Percentiles rank a stretch among this genome's conserved stretches.
These are phyloP conservation scores for Tetrapisispora iriomotensis DNA, from an alignment of 805 yeast genomes.

Conservation along the genomic window DNA sequence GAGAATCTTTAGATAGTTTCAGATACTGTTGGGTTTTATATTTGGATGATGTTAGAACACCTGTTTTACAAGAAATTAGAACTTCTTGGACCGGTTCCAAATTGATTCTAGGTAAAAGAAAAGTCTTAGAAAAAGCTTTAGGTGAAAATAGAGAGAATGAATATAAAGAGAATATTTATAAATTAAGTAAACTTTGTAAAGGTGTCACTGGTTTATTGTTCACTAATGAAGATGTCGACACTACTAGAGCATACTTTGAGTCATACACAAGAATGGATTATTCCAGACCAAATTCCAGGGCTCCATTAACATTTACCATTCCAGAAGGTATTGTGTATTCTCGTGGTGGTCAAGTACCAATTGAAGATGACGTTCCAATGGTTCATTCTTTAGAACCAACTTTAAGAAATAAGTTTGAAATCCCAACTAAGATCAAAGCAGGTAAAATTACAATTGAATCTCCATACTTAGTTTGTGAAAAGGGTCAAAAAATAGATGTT, in stretches of 20 bases:
- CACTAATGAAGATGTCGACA: conserved; percentile 79
- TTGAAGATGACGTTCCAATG: conserved; percentile 93
- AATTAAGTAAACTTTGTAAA: conserved; percentile 48
- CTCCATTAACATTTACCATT: conserved; percentile 74
- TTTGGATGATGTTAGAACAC: conserved; percentile 89
- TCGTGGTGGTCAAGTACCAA: conserved; percentile 86
- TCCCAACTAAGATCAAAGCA: conserved; percentile 81
- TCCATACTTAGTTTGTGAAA: conserved; percentile 69
- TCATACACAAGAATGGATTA: conserved; percentile 72
- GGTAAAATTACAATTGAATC: conserved; percentile 77
- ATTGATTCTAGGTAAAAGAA: conserved; percentile 81
- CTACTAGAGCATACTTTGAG: conserved; percentile 81
- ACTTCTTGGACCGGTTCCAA: conserved; percentile 88
- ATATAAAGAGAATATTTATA: conserved; percentile 72
- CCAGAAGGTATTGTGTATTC: conserved; percentile 91
- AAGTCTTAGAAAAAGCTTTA: conserved; percentile 84
- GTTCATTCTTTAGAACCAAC: conserved; percentile 93
- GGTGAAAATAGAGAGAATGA: conserved; percentile 86
- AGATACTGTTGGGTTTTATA: conserved; percentile 77
- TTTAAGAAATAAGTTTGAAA: conserved; percentile 74
- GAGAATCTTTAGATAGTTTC: conserved; percentile 67
- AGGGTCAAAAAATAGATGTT: conserved; percentile 77
- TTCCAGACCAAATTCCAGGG: conserved; percentile 77
- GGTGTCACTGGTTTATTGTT: conserved; percentile 86
- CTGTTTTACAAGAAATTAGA: conserved; percentile 88